Percentiles rank a stretch among this genome's conserved stretches.
Conservation (phyloP, 768 basidiomycete genomes). For the Rhodosporidiobolus odoratus region DNA sequence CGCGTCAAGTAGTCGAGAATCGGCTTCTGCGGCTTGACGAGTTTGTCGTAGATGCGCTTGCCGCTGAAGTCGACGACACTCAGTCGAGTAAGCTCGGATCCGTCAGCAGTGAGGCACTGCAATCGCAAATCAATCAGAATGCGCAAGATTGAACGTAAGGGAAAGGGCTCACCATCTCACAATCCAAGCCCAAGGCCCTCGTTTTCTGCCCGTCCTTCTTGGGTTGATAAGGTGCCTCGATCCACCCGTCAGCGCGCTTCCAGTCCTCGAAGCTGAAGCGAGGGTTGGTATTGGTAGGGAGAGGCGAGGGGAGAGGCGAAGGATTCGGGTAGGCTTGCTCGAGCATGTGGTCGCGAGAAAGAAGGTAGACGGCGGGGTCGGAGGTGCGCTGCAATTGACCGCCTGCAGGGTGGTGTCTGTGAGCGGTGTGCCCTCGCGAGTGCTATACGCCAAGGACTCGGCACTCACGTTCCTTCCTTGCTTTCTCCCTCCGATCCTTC, state of each 20-base stretch:
- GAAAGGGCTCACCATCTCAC: conserved; percentile 78
- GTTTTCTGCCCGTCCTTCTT: conserved; percentile 37
- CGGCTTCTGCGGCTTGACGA: conserved; percentile 80
- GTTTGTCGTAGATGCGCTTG: conserved; percentile 73
- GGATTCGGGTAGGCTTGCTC: conserved; percentile 91
- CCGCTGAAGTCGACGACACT: conserved; percentile 76
- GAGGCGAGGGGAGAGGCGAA: conserved; percentile 56
- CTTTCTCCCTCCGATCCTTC: conserved; percentile 59
- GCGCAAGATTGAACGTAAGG: no score
- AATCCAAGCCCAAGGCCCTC: conserved; percentile 77
- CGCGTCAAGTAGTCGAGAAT: conserved; percentile 88
- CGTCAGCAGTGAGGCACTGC: conserved; percentile 82
- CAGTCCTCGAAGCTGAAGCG: conserved; percentile 35
- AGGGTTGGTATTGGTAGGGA: conserved; percentile 44
- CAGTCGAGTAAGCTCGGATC: conserved; percentile 79
- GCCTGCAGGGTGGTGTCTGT: no score
- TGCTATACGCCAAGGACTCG: no score
- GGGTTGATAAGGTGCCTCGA: conserved; percentile 63
- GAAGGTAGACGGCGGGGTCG: conserved; percentile 64
- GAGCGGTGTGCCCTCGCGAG: no score
- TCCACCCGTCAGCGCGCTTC: conserved; percentile 57
- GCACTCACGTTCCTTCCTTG: conserved; percentile 44
- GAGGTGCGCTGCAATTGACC: conserved; percentile 43
- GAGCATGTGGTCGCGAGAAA: conserved; percentile 78
- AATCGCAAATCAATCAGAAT: neutral